Conservation (phyloP, 495 filamentous ascomycete species). For the Lichenothelia convexa region DNA sequence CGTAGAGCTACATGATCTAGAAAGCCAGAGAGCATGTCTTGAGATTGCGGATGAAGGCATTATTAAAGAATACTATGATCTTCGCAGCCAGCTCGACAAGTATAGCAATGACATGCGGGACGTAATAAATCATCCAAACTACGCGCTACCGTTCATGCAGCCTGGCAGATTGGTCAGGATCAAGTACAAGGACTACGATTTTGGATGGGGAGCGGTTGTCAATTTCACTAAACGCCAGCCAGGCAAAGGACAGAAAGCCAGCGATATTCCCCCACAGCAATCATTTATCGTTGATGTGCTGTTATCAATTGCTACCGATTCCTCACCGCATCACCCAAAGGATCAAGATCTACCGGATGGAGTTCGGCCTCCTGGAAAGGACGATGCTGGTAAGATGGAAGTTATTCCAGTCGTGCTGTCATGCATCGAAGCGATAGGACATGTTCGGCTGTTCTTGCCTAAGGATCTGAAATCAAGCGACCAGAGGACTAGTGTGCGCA, state of each 20-base stretch:
- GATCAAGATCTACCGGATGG: constrained; percentile 43
- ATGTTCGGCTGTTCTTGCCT: constrained; percentile 62
- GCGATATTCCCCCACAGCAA: constrained; percentile 51
- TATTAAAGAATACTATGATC: constrained; percentile 78
- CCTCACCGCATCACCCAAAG: constrained; percentile 36
- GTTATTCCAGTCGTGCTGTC: constrained; percentile 73
- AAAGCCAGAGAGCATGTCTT: constrained; percentile 50
- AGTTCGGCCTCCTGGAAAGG: constrained; percentile 40
- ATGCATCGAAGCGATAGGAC: constrained; percentile 59
- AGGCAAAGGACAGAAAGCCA: constrained; percentile 37
- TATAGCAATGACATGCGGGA: constrained; percentile 71
- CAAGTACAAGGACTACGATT: constrained; percentile 59
- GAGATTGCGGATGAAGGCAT: constrained; percentile 67
- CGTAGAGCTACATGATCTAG: constrained; percentile 50
- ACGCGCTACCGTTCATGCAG: constrained; percentile 63
- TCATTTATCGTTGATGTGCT: constrained; percentile 66
- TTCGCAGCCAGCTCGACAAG: constrained; percentile 62
- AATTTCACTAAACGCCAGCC: constrained; percentile 44
- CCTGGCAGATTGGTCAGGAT: constrained; percentile 70
- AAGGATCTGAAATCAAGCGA: constrained; percentile 45
- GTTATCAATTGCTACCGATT: constrained; percentile 43
- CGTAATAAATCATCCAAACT: constrained; percentile 77
- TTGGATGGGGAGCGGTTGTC: constrained; percentile 81
- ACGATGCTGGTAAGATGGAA: constrained; percentile 58
- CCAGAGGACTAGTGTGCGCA: constrained; percentile 44